Evolutionary conservation across 2,329 filamentous ascomycete species (phyloP), one percentile per base, ranked within the genome.

Genomic region (Clarireedia paspali): DNA sequence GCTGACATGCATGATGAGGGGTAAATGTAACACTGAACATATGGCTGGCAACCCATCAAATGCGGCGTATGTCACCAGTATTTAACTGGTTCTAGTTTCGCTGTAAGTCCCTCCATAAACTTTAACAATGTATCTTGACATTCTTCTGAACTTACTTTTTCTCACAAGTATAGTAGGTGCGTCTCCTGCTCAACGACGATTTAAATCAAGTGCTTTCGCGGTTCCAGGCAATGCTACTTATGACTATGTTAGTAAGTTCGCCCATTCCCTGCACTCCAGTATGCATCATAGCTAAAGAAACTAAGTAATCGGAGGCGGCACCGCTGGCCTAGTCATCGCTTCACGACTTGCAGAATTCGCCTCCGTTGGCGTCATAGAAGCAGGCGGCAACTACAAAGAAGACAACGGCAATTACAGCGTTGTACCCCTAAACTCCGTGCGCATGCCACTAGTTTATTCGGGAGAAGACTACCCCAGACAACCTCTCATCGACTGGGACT

Each of bases 191-290:
- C 42, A 26, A 26, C 15, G 34, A 12, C 20, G 50, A 7, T 36
- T 57, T 7, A 45, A 30, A 9, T 61, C 60, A 20, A 62, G 54
- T 50, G 54, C 58, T 14, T 62, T 62, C 17, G 60, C 57, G 10
- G 23, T 62, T 46, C 59, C 60, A 20, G 57, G 59, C 6, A 56
- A 60, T 47, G 60, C 56, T 17, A 49, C 58, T 6, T 75, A 71
- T 60, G 72, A 77, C 61, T 76, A 74, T 56, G 62, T 76, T 15
- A 57, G 54, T 57, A 56, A 7, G 56, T 52, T 20, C 9, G 7
- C 15, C 2, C 26, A 26, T 10, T 23, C 14, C 2, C 5, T 24
- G 12, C 17, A 23, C 10, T 3, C n/a, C 20, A 3, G 10, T 7
- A 30, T 14, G 5, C 9, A 26, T 9, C 1, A n/a, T 38, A 15